phyloP scores from a whole-genome alignment of 1,139 yeast species.

The Protomyces pachydermus region DNA sequence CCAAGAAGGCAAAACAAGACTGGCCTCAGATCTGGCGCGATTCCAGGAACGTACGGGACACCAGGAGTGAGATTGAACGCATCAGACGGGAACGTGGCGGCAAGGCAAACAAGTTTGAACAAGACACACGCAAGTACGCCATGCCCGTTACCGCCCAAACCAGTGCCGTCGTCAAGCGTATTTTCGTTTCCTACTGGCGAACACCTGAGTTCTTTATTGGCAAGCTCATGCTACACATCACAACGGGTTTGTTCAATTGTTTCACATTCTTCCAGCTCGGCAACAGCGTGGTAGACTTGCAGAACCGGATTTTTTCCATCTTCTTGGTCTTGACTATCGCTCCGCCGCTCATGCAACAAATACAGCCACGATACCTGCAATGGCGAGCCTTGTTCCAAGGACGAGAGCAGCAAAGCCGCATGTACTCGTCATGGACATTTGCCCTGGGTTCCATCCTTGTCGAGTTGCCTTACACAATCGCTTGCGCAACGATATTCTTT shows the following conservation, averaged over 20 bases:
- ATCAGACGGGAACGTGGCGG: constrained; percentile 15
- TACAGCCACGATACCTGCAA: constrained; percentile 46
- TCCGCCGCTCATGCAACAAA: constrained; percentile 54
- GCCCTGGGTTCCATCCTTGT: constrained; percentile 59
- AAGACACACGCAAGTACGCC: constrained; percentile 38
- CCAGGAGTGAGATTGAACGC: constrained; percentile 35
- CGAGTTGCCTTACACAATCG: constrained; percentile 71
- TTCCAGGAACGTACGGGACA: constrained; percentile 49
- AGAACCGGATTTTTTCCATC: constrained; percentile 42
- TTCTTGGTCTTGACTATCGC: constrained; percentile 55
- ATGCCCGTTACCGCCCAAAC: constrained; percentile 50
- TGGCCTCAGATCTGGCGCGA: constrained; percentile 62
- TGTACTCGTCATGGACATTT: constrained; percentile 60
- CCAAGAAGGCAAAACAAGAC: constrained; percentile 60
- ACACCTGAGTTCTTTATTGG: constrained; percentile 55
- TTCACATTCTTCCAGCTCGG: constrained; percentile 45
- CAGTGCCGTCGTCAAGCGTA: constrained; percentile 48
- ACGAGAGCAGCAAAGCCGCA: constrained; percentile 59
- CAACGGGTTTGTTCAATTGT: constrained; percentile 51
- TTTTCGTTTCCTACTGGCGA: constrained; percentile 65
- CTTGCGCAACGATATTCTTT: constrained; percentile 61
- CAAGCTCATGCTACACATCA: constrained; percentile 52
- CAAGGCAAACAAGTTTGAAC: constrained; percentile 3
- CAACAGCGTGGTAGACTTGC: constrained; percentile 38
- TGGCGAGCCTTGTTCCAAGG: constrained; percentile 81